Evolutionary conservation across 306 rosid genomes (phyloP).

Genomic region (Fagus sylvatica): DNA sequence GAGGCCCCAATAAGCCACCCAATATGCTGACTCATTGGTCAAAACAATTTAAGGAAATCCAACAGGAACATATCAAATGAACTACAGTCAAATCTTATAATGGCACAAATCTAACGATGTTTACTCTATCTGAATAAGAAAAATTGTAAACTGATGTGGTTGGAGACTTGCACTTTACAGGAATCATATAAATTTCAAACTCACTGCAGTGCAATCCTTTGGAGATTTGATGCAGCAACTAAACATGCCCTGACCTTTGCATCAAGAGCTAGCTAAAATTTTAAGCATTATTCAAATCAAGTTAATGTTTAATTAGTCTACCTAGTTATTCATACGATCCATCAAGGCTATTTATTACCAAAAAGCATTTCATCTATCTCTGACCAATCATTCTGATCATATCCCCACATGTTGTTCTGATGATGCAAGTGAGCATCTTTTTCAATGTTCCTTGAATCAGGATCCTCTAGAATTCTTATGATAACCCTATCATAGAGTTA

Average conservation of each 20-base stretch:
- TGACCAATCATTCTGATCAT: neutral
- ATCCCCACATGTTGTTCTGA: neutral
- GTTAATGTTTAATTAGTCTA: neutral
- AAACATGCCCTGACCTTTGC: neutral
- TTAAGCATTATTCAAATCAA: neutral
- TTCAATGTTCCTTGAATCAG: neutral
- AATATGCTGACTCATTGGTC: neutral
- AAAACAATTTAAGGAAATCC: neutral
- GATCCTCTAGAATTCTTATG: too few relatives aligned
- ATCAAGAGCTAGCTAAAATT: neutral
- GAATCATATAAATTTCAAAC: neutral
- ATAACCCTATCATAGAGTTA: too few relatives aligned
- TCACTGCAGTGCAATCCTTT: neutral
- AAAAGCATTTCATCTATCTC: neutral
- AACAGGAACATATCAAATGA: constrained; percentile 1
- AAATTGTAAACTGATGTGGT: neutral
- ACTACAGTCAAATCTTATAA: neutral
- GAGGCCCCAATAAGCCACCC: constrained; percentile 11
- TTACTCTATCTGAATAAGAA: neutral
- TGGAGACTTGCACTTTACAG: neutral
- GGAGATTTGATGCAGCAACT: neutral
- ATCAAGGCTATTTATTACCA: neutral
- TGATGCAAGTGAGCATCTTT: constrained; percentile 1
- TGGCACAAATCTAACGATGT: neutral
- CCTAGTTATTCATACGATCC: neutral